Evolutionary conservation across 2,329 filamentous ascomycete species (phyloP).

Genomic region (Fonsecaea erecta): DNA sequence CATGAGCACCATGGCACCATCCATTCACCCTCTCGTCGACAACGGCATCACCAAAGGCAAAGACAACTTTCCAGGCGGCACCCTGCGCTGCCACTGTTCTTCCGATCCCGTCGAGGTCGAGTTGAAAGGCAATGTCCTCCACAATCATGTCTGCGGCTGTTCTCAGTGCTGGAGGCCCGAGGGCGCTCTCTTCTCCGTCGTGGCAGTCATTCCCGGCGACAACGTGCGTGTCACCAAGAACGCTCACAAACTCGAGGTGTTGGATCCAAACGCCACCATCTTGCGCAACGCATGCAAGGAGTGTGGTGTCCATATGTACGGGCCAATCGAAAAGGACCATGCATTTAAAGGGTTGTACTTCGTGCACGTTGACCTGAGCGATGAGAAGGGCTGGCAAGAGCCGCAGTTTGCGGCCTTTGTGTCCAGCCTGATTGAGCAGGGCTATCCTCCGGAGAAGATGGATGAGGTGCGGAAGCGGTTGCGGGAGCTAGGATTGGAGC

Average conservation of each 20-base stretch:
- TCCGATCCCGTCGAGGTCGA: conserved; percentile 62
- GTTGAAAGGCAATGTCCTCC: conserved; percentile 62
- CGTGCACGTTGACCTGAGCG: conserved; percentile 66
- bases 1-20: conserved; percentile 40
- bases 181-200: conserved; percentile 66
- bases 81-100: conserved; percentile 65
- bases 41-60: conserved; percentile 64
- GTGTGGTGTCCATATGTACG: conserved; percentile 68
- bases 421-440: conserved; percentile 70
- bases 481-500: conserved; percentile 60
- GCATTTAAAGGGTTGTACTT: conserved; percentile 72
- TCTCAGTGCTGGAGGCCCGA: conserved; percentile 73
- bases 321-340: conserved; percentile 68
- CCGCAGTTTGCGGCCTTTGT: conserved; percentile 73
- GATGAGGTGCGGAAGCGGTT: conserved; percentile 61
- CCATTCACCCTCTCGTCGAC: conserved; percentile 67
- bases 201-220: conserved; percentile 64
- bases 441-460: conserved; percentile 61
- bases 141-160: conserved; percentile 74
- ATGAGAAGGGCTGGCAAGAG: conserved; percentile 70
- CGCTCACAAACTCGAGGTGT: conserved; percentile 59
- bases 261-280: conserved; percentile 63
- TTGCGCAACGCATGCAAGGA: conserved; percentile 64
- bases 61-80: conserved; percentile 62
- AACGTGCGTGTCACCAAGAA: conserved; percentile 63